Conservation (phyloP, 331 rosid species). For the Malus hybrid region DNA sequence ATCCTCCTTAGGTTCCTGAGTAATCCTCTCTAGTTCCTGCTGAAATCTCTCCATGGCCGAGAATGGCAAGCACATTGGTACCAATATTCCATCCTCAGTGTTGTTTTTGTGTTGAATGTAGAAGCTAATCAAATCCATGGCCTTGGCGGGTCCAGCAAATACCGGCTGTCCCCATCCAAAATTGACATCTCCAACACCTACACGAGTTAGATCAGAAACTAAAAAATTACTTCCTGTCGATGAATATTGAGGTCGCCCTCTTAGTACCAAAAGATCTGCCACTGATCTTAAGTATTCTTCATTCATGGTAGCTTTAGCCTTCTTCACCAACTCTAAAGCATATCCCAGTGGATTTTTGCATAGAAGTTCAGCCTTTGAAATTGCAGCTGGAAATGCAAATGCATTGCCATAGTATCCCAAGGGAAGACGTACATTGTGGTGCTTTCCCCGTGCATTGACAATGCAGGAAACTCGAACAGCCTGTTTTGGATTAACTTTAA, state of each 20-base stretch:
- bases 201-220: constrained; percentile 13
- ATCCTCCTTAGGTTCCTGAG: not conserved
- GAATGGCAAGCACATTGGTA: not conserved
- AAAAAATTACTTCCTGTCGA: constrained; percentile 2
- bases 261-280: no score
- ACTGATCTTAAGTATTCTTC: no score
- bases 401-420: constrained; percentile 24
- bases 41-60: not conserved
- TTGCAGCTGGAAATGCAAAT: no score
- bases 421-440: not conserved
- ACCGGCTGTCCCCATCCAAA: constrained; percentile 40
- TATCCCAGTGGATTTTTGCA: no score
- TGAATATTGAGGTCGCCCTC: constrained; percentile 1
- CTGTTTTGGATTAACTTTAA: constrained; percentile 14
- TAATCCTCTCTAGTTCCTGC: not conserved
- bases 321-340: no score
- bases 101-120: constrained; percentile 7
- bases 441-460: constrained; percentile 5
- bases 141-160: constrained; percentile 17
- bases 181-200: constrained; percentile 6
- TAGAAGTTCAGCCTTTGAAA: no score
- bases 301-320: no score
- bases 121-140: constrained; percentile 14
- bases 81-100: not conserved
- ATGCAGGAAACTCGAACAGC: constrained; percentile 4